A percentile compares a stretch with the other conserved stretches of the same genome.
Evolutionary conservation across 2,329 filamentous ascomycete genomes (phyloP).

Genomic region (Cyanodermella asteris): DNA sequence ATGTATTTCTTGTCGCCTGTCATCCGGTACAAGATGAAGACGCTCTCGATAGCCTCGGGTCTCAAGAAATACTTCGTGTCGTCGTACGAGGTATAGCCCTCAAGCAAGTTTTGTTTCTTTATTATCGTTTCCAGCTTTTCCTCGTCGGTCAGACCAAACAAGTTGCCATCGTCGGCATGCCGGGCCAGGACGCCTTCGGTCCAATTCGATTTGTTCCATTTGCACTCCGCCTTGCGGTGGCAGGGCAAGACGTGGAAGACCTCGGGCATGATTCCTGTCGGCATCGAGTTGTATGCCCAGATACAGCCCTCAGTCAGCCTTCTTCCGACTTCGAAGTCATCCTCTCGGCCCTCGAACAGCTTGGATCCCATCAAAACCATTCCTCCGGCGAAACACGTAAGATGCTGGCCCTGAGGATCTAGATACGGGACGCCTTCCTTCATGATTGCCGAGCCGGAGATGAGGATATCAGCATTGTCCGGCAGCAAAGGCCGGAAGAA

Average conservation of each 20-base stretch:
- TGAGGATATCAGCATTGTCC: conserved; percentile 25
- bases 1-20: conserved; percentile 55
- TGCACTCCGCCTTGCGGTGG: conserved; percentile 17
- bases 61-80: conserved; percentile 43
- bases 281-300: conserved; percentile 36
- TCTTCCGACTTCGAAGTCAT: conserved; percentile 33
- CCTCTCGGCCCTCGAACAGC: conserved; percentile 31
- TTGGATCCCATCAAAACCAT: conserved; percentile 46
- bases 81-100: conserved; percentile 32
- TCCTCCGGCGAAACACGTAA: conserved; percentile 49
- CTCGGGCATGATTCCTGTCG: conserved; percentile 41
- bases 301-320: conserved; percentile 41
- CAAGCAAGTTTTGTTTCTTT: conserved; percentile 21
- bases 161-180: conserved; percentile 3
- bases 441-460: conserved; percentile 26
- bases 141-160: conserved; percentile 4
- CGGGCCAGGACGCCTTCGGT: conserved; percentile 16
- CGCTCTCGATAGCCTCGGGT: conserved; percentile 69
- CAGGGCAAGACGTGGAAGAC: conserved; percentile 28
- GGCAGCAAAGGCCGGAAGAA: conserved; percentile 59
- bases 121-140: conserved; percentile 16
- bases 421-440: conserved; percentile 8
- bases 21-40: conserved; percentile 81
- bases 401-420: conserved; percentile 29
- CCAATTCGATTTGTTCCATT: conserved; percentile 25